phyloP scores from a whole-genome alignment of 2,329 filamentous ascomycete genomes.

The Pseudogymnoascus sp. region DNA sequence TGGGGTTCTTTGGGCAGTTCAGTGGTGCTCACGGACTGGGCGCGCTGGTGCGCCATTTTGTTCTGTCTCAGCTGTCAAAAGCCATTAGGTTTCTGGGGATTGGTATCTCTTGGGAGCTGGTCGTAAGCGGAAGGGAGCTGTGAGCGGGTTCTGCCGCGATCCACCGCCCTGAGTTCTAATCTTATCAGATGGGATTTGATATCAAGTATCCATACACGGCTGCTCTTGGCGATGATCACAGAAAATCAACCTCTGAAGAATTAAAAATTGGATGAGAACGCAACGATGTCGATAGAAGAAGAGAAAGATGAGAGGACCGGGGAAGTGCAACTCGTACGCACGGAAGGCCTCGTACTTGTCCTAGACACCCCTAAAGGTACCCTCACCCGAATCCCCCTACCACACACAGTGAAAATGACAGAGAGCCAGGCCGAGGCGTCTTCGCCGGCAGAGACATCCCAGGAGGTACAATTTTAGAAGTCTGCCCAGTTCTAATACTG shows the following conservation, averaged over 20 bases:
- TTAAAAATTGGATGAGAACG: background rate
- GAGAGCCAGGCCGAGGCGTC: constrained; percentile 40
- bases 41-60: constrained; percentile 27
- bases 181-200: background rate
- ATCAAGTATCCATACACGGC: background rate
- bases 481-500: constrained; percentile 43
- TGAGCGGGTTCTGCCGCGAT: constrained; percentile 1
- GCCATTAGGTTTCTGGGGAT: background rate
- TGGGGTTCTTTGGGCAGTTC: constrained; percentile 60
- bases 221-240: background rate
- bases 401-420: constrained; percentile 3
- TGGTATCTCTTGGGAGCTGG: background rate
- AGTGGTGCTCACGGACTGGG: constrained; percentile 15
- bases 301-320: constrained; percentile 1
- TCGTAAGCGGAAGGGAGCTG: background rate
- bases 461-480: constrained; percentile 40
- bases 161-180: background rate
- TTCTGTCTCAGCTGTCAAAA: background rate
- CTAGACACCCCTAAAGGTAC: constrained; percentile 44
- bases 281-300: constrained; percentile 7
- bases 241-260: background rate
- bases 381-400: constrained; percentile 5
- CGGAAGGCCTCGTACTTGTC: constrained; percentile 34
- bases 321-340: constrained; percentile 32
- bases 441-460: constrained; percentile 40